A percentile compares a stretch with the other conserved stretches of the same genome.
Evolutionary conservation across 805 yeast species (phyloP).

Genomic region (Schwanniomyces pseudopolymorphus): DNA sequence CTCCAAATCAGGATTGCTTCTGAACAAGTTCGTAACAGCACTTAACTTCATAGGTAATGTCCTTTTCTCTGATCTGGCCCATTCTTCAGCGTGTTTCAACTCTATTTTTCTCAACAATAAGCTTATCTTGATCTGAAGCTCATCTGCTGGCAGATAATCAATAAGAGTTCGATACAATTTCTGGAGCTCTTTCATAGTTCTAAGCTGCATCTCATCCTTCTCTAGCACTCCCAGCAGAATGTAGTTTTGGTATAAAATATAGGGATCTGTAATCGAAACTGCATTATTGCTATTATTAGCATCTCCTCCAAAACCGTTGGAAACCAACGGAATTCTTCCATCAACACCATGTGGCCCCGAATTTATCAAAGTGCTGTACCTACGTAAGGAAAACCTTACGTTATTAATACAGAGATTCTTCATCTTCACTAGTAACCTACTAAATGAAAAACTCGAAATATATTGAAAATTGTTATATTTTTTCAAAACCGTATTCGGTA

Average conservation of each 20-base stretch:
- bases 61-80: constrained; percentile 10
- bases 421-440: background rate
- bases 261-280: constrained; percentile 62
- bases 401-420: background rate
- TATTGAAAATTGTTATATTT: background rate
- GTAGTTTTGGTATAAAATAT: constrained; percentile 52
- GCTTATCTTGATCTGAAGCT: constrained; percentile 44
- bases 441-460: background rate
- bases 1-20: constrained; percentile 28
- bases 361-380: background rate
- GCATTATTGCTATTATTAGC: constrained; percentile 1
- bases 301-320: background rate
- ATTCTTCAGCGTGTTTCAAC: constrained; percentile 26
- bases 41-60: constrained; percentile 14
- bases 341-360: constrained; percentile 39
- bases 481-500: background rate
- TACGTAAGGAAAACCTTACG: background rate
- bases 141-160: constrained; percentile 58
- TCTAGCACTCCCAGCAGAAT: constrained; percentile 51
- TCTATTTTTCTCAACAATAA: constrained; percentile 34
- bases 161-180: constrained; percentile 55
- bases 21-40: constrained; percentile 21
- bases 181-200: constrained; percentile 63
- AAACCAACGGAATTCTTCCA: constrained; percentile 29
- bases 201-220: constrained; percentile 58